These are phyloP conservation scores for Breynia disticha DNA, from an alignment of 441 rosid species.

Conservation along the genomic window DNA sequence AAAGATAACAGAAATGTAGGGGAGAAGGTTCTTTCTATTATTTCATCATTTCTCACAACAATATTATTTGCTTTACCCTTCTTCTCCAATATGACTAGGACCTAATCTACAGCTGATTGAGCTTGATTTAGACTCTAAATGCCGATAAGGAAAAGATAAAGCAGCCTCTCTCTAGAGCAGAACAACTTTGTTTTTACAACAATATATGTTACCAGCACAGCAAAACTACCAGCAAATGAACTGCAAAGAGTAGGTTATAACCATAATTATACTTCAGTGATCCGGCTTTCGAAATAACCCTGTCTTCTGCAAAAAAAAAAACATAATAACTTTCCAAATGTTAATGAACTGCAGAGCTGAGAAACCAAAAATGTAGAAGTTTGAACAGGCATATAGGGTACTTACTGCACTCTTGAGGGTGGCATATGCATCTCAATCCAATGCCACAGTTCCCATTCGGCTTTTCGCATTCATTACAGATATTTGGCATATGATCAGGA, in stretches of 20 bases:
- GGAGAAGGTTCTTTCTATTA: too few species aligned
- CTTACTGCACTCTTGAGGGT: slow-evolving; percentile 57
- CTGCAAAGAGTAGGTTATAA: slow-evolving; percentile 10
- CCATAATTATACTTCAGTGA: slow-evolving; percentile 8
- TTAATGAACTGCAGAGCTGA: slow-evolving; percentile 5
- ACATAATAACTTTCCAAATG: slow-evolving; percentile 1
- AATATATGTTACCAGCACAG: too few species aligned
- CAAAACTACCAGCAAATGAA: neutral
- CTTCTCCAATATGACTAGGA: too few species aligned
- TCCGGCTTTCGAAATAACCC: slow-evolving; percentile 23
- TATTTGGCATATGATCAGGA: slow-evolving; percentile 40
- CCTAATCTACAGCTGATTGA: too few species aligned
- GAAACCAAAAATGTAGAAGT: neutral
- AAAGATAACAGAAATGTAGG: too few species aligned
- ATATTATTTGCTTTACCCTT: too few species aligned
- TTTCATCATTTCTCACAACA: too few species aligned
- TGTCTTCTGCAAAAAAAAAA: slow-evolving; percentile 30
- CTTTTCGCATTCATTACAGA: slow-evolving; percentile 43
- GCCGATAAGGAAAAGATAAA: too few species aligned
- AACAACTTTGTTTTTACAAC: too few species aligned
- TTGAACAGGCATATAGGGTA: neutral
- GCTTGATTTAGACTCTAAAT: too few species aligned
- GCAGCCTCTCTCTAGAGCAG: too few species aligned
- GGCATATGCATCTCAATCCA: slow-evolving; percentile 56
- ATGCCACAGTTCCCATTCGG: slow-evolving; percentile 56